Conservation (phyloP, 176 grass and related monocot genomes). For the Zizania latifolia region DNA sequence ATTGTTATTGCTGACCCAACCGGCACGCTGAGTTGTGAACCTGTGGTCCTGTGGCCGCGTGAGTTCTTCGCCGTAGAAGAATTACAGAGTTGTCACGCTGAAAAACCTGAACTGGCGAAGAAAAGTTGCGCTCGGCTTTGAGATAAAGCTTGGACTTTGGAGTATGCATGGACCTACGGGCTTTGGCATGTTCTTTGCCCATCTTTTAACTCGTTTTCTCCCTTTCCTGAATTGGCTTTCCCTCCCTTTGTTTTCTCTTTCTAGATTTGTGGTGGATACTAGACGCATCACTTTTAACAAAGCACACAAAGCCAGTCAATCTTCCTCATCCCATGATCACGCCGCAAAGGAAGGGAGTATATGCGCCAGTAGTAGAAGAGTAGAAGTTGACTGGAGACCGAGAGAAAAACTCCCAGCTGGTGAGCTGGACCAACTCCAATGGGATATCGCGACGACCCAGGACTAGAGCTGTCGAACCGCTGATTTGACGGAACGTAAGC, state of each 20-base stretch:
- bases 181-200: slow-evolving; percentile 4
- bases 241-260: not conserved
- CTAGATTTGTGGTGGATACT: not conserved
- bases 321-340: not conserved
- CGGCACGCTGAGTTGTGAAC: too few relatives aligned
- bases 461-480: too few relatives aligned
- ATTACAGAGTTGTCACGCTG: not conserved
- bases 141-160: not conserved
- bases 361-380: too few relatives aligned
- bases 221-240: not conserved
- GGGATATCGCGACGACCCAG: too few relatives aligned
- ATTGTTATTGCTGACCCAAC: not conserved
- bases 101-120: not conserved
- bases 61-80: not conserved
- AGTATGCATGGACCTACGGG: not conserved
- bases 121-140: not conserved
- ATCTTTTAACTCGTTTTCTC: not conserved
- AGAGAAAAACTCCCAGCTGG: too few relatives aligned
- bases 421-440: too few relatives aligned
- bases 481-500: too few relatives aligned
- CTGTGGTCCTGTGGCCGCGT: too few relatives aligned
- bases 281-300: not conserved
- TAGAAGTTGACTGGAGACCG: too few relatives aligned
- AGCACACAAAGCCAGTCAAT: not conserved
- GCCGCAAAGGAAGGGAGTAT: too few relatives aligned